Evolutionary conservation across 768 basidiomycete genomes (phyloP).

Genomic region (Boletus huronensis): DNA sequence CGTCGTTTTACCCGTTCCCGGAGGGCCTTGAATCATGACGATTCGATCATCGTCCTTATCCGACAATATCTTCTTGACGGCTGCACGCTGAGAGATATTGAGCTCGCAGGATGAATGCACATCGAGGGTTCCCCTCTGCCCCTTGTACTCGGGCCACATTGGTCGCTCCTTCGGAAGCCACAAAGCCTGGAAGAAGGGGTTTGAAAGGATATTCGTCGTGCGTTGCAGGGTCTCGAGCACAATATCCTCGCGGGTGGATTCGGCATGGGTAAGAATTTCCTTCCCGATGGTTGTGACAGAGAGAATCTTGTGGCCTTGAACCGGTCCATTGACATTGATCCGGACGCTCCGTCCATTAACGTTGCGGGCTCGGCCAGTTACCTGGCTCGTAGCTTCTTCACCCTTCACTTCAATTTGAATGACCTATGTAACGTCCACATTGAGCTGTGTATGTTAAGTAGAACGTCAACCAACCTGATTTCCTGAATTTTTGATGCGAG

Average conservation of each 20-base stretch:
- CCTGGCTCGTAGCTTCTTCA: neutral
- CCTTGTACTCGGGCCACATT: conserved; percentile 13
- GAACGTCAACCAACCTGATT: conserved; percentile 36
- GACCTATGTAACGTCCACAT: conserved; percentile 7
- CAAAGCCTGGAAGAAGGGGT: conserved; percentile 27
- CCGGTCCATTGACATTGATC: conserved; percentile 26
- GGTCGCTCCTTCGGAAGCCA: conserved; percentile 23
- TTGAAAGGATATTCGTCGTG: conserved; percentile 10
- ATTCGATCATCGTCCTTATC: conserved; percentile 18
- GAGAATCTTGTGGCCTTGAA: conserved; percentile 17
- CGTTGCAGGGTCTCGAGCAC: conserved; percentile 24
- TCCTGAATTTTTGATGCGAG: conserved; percentile 36
- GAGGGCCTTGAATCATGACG: conserved; percentile 35
- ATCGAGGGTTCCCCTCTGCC: neutral
- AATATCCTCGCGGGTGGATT: conserved; percentile 29
- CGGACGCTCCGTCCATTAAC: conserved; percentile 38
- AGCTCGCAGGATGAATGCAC: conserved; percentile 8
- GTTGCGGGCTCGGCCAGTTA: conserved; percentile 22
- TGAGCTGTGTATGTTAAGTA: too few species aligned
- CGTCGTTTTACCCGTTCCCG: conserved; percentile 44
- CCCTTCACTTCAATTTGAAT: conserved; percentile 19
- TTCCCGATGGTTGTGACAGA: conserved; percentile 51
- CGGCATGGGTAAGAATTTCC: conserved; percentile 54
- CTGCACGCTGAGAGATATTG: conserved; percentile 28
- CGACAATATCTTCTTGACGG: conserved; percentile 33